phyloP scores from a whole-genome alignment of 805 yeast species.

The Saturnispora mendoncae region DNA sequence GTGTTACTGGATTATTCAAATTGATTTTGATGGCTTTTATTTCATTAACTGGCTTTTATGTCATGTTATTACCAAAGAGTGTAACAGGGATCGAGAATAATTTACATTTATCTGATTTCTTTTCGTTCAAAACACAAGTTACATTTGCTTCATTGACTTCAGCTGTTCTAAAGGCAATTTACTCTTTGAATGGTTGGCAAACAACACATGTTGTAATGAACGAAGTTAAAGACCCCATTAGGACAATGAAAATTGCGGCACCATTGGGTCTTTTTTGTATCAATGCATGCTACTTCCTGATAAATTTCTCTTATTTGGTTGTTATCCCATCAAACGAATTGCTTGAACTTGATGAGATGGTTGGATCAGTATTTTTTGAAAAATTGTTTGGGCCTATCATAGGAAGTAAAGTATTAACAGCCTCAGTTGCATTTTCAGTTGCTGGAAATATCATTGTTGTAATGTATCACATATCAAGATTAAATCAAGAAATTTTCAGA shows the following conservation, averaged over 20 bases:
- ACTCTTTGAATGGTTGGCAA: slow-evolving; percentile 49
- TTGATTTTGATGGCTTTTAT: slow-evolving; percentile 44
- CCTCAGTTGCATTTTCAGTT: slow-evolving; percentile 44
- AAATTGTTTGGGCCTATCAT: slow-evolving; percentile 40
- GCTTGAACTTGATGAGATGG: slow-evolving; percentile 37
- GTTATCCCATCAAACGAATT: slow-evolving; percentile 43
- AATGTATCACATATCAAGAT: slow-evolving; percentile 42
- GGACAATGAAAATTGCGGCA: slow-evolving; percentile 46
- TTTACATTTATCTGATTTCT: slow-evolving; percentile 27
- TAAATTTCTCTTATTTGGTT: slow-evolving; percentile 42
- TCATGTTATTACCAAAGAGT: slow-evolving; percentile 39
- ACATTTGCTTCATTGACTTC: slow-evolving; percentile 37
- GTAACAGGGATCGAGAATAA: slow-evolving; percentile 38
- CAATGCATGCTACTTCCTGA: slow-evolving; percentile 37
- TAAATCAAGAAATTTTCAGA: slow-evolving; percentile 48
- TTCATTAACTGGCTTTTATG: slow-evolving; percentile 51
- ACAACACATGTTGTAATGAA: slow-evolving; percentile 45
- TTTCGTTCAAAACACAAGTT: slow-evolving; percentile 24
- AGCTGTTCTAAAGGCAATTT: slow-evolving; percentile 43
- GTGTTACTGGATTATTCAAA: slow-evolving; percentile 54
- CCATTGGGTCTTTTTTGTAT: slow-evolving; percentile 38
- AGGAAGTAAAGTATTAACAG: slow-evolving; percentile 41
- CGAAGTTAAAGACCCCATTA: slow-evolving; percentile 44
- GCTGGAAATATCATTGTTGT: slow-evolving; percentile 52
- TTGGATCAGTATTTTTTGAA: slow-evolving; percentile 44